Evolutionary conservation across 2,329 filamentous ascomycete species (phyloP), one percentile per base, ranked within the genome.

Genomic region (Didymella pomorum): DNA sequence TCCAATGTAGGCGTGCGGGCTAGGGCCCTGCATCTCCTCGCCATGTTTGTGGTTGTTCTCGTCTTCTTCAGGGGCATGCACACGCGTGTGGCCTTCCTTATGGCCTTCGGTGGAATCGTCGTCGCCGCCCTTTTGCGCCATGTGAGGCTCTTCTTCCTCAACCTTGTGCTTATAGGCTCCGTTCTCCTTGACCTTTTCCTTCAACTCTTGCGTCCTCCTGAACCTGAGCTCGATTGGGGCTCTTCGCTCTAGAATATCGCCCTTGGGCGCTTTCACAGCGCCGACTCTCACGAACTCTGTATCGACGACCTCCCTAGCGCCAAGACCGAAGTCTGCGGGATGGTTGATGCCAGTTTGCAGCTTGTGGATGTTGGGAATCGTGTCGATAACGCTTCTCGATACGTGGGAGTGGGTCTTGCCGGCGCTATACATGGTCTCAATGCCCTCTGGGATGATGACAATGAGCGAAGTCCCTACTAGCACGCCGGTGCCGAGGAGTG

Each of bases 401-500:
- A 64, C 60, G 41, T 67, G 71, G 39, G 64, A 59, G 50, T 68
- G 71, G n/a, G 65, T 52, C 48, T 71, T 69, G 45, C 61, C 63
- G 35, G 86, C 83, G 66, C 80, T 87, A 67, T 95, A 92, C 56
- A 97, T 84, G 3, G 95, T 94, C 74, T 97, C 93, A 59, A 98
- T 89, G 35, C 95, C 95, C 78, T 99, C 95, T 0, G 95, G 95
- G 70, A 99, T 97, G 72, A 99, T 98, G 29, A 99, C 93, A 64
- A 98, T 94, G 64, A 99, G 84, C 1, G 94, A 94, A 26, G 95
- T 98, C 33, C 95, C 95, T 16, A 99, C 93, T 9, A 99, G 83
- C 50, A 99, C 90, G 43, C 95, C 95, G 77, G 97, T 92, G 52
- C 95, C 95, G 74, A 98, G 86, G 56, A 93, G 93, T 21, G 94